Conservation (phyloP, 1,139 yeast species). For the Pichia kudriavzevii region DNA sequence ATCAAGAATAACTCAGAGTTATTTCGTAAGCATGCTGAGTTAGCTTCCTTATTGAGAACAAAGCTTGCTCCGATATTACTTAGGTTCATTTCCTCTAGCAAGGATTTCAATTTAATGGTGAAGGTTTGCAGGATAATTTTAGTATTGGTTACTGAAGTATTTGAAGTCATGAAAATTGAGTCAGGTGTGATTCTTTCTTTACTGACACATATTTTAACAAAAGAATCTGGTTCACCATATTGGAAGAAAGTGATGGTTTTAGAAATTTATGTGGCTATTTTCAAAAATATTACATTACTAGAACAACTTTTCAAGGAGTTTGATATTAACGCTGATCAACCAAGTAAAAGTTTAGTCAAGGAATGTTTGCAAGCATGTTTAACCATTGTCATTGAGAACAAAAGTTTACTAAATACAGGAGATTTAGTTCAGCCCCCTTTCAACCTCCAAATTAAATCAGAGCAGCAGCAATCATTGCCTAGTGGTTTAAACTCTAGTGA, state of each 20-base stretch:
- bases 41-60: slow-evolving; percentile 56
- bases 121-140: slow-evolving; percentile 68
- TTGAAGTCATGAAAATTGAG: slow-evolving; percentile 60
- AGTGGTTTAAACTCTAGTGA: slow-evolving; percentile 31
- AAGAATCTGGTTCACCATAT: slow-evolving; percentile 39
- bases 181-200: slow-evolving; percentile 73
- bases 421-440: slow-evolving; percentile 30
- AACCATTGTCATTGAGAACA: slow-evolving; percentile 30
- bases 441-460: slow-evolving; percentile 1
- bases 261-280: slow-evolving; percentile 60
- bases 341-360: slow-evolving; percentile 52
- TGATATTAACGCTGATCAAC: slow-evolving; percentile 45
- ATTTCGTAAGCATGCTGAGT: slow-evolving; percentile 55
- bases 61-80: slow-evolving; percentile 70
- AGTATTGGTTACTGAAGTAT: slow-evolving; percentile 52
- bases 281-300: slow-evolving; percentile 48
- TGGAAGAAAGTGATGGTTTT: slow-evolving; percentile 74
- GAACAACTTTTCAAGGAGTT: slow-evolving; percentile 50
- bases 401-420: slow-evolving; percentile 31
- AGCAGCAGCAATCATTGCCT: slow-evolving; percentile 1
- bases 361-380: slow-evolving; percentile 49
- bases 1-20: slow-evolving; percentile 45
- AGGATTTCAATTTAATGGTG: slow-evolving; percentile 59
- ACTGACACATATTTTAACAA: slow-evolving; percentile 56
- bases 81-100: slow-evolving; percentile 54